Evolutionary conservation across 2,329 filamentous ascomycete species (phyloP).

Genomic region (Pseudogymnoascus sp.): DNA sequence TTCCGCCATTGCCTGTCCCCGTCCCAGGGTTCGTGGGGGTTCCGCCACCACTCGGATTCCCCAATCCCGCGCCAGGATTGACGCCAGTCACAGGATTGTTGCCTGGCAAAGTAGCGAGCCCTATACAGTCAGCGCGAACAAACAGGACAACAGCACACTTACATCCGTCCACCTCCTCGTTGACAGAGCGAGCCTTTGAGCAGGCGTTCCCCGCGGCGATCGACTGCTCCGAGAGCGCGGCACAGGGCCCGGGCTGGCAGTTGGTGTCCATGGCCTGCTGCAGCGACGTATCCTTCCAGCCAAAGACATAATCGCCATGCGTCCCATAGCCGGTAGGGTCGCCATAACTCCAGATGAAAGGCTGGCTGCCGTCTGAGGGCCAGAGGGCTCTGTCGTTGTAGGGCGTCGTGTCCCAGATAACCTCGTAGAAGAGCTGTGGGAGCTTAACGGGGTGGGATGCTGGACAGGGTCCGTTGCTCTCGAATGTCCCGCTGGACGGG

Average conservation of each 20-base stretch:
- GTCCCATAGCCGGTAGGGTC: slow-evolving; percentile 41
- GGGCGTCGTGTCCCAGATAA: slow-evolving; percentile 39
- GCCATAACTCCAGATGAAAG: slow-evolving; percentile 37
- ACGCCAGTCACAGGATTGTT: slow-evolving; percentile 10
- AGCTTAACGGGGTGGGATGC: slow-evolving; percentile 38
- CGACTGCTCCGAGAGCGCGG: slow-evolving; percentile 37
- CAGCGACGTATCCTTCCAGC: slow-evolving; percentile 42
- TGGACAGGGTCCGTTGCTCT: slow-evolving; percentile 17
- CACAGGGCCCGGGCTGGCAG: slow-evolving; percentile 42
- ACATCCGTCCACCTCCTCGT: slow-evolving; percentile 44
- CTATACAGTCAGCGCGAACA: neutral
- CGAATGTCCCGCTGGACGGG: slow-evolving; percentile 23
- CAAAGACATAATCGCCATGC: slow-evolving; percentile 46
- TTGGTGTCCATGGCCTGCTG: slow-evolving; percentile 42
- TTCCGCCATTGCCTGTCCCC: neutral
- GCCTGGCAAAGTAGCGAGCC: slow-evolving; percentile 12
- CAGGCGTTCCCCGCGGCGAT: slow-evolving; percentile 41
- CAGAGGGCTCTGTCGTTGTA: slow-evolving; percentile 38
- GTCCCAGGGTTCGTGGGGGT: neutral
- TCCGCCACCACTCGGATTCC: neutral
- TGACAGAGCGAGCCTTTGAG: slow-evolving; percentile 39
- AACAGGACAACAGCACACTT: slow-evolving; percentile 21
- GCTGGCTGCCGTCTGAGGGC: slow-evolving; percentile 37
- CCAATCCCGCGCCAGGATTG: slow-evolving; percentile 1
- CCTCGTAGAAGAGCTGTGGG: slow-evolving; percentile 43